Conservation (phyloP, 2,329 filamentous ascomycete genomes). For the Metarhizium brunneum region DNA sequence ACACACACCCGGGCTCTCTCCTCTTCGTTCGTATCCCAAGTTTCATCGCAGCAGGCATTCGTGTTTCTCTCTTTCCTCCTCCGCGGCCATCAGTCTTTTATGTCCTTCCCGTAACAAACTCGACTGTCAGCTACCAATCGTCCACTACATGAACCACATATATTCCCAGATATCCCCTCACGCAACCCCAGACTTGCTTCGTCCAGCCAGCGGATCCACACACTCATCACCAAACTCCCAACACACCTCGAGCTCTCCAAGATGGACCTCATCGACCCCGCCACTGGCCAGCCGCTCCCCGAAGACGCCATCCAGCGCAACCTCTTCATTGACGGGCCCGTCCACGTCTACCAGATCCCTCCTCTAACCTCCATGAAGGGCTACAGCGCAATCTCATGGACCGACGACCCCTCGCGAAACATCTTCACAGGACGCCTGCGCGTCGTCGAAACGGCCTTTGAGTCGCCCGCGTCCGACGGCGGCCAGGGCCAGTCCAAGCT, state of each 20-base stretch:
- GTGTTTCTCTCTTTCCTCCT: background rate
- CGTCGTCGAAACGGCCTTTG: slow-evolving; percentile 63
- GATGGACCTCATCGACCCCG: slow-evolving; percentile 59
- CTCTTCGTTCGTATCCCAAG: background rate
- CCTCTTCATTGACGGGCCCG: slow-evolving; percentile 63
- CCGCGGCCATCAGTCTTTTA: background rate
- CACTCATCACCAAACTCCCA: background rate
- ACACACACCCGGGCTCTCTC: background rate
- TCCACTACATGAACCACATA: background rate
- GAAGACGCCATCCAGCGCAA: slow-evolving; percentile 75
- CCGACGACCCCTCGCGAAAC: slow-evolving; percentile 56
- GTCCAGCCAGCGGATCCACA: background rate
- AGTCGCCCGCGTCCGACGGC: slow-evolving; percentile 14
- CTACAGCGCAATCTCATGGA: slow-evolving; percentile 72
- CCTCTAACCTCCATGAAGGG: slow-evolving; percentile 70
- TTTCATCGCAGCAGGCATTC: background rate
- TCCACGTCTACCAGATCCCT: slow-evolving; percentile 84
- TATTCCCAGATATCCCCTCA: too few species aligned
- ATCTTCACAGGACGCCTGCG: slow-evolving; percentile 83
- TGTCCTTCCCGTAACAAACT: background rate
- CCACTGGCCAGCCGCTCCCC: slow-evolving; percentile 59
- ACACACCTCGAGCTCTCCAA: background rate
- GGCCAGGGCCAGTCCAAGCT: slow-evolving; percentile 33
- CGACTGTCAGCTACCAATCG: background rate
- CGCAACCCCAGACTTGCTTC: background rate